Percentiles rank a stretch among this genome's conserved stretches.
phyloP scores from a whole-genome alignment of 139 green algal species.

The Auxenochlorella pyrenoidosa region DNA sequence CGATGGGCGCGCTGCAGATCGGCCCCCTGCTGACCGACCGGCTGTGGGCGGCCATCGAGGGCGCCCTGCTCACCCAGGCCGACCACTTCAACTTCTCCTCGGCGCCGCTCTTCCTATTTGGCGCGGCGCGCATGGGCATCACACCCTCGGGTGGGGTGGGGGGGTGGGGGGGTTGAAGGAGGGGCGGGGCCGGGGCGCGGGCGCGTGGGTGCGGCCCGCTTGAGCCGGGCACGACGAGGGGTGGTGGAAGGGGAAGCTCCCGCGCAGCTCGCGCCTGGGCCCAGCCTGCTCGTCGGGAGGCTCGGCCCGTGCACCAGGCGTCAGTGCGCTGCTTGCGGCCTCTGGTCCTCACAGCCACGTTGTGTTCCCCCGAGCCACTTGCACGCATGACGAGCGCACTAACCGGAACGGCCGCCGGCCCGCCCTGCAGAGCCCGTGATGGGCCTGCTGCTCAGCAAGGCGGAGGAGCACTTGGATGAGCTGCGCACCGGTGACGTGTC shows the following conservation, averaged over 20 bases:
- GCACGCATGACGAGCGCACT: no score
- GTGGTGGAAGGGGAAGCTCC: no score
- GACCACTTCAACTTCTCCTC: constrained; percentile 19
- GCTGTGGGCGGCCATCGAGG: neutral
- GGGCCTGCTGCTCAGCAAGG: constrained; percentile 6
- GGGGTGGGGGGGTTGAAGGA: neutral
- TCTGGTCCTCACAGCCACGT: no score
- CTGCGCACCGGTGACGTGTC: constrained; percentile 25
- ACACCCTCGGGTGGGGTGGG: neutral
- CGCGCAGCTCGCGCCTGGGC: no score
- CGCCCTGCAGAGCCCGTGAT: neutral
- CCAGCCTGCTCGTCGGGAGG: no score
- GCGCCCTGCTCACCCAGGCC: neutral
- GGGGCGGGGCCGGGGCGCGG: neutral
- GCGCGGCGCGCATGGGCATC: constrained; percentile 8
- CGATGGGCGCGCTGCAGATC: constrained; percentile 12
- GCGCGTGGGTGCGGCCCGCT: neutral
- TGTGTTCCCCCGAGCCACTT: no score
- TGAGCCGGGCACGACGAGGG: no score
- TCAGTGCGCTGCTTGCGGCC: no score
- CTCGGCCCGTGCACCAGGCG: no score
- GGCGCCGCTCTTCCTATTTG: constrained; percentile 7
- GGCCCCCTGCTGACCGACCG: neutral
- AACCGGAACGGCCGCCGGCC: no score
- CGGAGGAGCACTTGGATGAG: neutral